phyloP scores from a whole-genome alignment of 192 early-diverging fungal genomes.

The Thoreauomyces humboldtii region DNA sequence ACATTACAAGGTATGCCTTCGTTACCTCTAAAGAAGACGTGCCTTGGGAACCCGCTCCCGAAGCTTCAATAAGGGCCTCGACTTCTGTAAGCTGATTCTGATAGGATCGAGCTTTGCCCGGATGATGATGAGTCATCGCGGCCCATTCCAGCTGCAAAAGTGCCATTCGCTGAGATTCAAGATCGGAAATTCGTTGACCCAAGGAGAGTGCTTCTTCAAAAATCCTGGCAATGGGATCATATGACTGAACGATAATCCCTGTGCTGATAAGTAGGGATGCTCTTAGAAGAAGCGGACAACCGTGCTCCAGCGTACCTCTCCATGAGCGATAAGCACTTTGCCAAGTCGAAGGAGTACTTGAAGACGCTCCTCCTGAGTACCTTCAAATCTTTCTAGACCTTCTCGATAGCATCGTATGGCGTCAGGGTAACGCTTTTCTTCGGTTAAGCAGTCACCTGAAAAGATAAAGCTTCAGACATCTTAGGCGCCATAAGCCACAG shows the following conservation, averaged over 20 bases:
- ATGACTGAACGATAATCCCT: slow-evolving; percentile 3
- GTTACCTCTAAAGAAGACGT: too few species aligned
- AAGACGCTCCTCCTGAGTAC: slow-evolving; percentile 3
- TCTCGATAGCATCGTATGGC: slow-evolving; percentile 14
- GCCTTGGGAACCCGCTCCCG: background rate
- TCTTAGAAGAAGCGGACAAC: background rate
- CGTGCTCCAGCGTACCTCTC: too few species aligned
- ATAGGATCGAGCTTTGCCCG: slow-evolving; percentile 9
- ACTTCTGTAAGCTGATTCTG: background rate
- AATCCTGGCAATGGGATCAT: slow-evolving; percentile 6
- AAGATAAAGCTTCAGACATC: too few species aligned
- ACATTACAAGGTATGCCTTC: too few species aligned
- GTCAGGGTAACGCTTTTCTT: background rate
- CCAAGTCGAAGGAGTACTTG: slow-evolving; percentile 13
- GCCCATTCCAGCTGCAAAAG: slow-evolving; percentile 6
- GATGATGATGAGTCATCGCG: background rate
- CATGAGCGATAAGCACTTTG: too few species aligned
- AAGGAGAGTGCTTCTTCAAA: slow-evolving; percentile 16
- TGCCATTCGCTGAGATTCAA: slow-evolving; percentile 11
- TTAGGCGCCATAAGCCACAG: too few species aligned
- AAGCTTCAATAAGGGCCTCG: slow-evolving; percentile 2
- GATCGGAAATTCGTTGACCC: slow-evolving; percentile 9
- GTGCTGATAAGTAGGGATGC: too few species aligned
- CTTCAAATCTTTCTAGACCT: slow-evolving; percentile 10
- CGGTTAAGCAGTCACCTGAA: too few species aligned